A percentile compares a stretch with the other conserved stretches of the same genome.
Evolutionary conservation across 2,329 filamentous ascomycete species (phyloP).

Genomic region (Knoxdaviesia capensis): DNA sequence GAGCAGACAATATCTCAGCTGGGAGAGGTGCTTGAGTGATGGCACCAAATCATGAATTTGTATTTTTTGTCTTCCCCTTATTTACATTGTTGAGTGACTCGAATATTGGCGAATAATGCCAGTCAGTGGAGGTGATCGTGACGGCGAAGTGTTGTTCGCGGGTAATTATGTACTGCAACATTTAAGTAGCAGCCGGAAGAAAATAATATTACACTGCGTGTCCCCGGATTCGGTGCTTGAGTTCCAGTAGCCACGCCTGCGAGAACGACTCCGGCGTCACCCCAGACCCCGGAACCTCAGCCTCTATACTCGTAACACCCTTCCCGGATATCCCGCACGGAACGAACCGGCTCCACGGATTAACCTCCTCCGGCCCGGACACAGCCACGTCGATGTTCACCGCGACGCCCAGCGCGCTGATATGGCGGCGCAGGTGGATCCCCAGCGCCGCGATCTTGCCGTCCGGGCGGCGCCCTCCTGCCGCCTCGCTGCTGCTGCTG

Average conservation of each 20-base stretch:
- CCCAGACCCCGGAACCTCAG: slow-evolving; percentile 17
- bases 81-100: too few relatives aligned
- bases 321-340: slow-evolving; percentile 73
- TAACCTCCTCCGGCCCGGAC: slow-evolving; percentile 14
- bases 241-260: slow-evolving; percentile 2
- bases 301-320: slow-evolving; percentile 52
- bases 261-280: background rate
- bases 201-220: slow-evolving; percentile 7
- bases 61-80: too few relatives aligned
- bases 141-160: too few relatives aligned
- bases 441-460: slow-evolving; percentile 80
- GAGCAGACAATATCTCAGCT: too few relatives aligned
- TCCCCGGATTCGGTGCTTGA: slow-evolving; percentile 1
- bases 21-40: too few relatives aligned
- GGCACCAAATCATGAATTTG: too few relatives aligned
- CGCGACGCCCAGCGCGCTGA: slow-evolving; percentile 70
- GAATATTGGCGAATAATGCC: too few relatives aligned
- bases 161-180: slow-evolving; percentile 1
- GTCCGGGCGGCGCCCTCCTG: slow-evolving; percentile 11
- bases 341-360: slow-evolving; percentile 54
- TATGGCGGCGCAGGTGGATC: slow-evolving; percentile 70
- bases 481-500: slow-evolving; percentile 6
- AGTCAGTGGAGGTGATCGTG: too few relatives aligned
- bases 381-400: slow-evolving; percentile 52
- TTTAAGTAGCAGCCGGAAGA: background rate